Evolutionary conservation across 495 filamentous ascomycete genomes (phyloP), one percentile per base, ranked within the genome.

Genomic region (Letharia columbiana): DNA sequence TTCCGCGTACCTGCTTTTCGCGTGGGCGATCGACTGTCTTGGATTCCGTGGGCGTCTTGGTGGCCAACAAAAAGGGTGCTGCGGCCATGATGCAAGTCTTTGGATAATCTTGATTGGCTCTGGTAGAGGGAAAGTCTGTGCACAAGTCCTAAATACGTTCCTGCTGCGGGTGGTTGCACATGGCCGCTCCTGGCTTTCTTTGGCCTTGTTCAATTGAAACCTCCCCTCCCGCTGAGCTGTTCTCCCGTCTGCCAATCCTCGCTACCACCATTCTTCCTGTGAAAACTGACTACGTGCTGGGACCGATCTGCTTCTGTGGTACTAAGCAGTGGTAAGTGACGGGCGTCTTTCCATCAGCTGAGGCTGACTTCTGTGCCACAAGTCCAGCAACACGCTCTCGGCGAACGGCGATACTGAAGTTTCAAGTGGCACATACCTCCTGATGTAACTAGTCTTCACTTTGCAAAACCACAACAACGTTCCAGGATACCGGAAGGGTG

Each of bases 1-100:
- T 35, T 28, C 23, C 58, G 64, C 58, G 64, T 66, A 66, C 64
- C 64, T 66, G 64, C 64, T 52, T 66, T 28, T 41, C 40, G 57
- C n/a, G 57, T 66, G 64, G 64, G 57, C 42, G 58, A 39, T 12
- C 37, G 12, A 37, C 28, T 6, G 9, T 59, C 54, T 35, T 33
- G 31, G 37, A 4, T 6, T 20, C 13, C 28, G 6, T 12, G 13
- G 33, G 17, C 28, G 31, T 45, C 52, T 64, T 47, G 18, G 20
- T 3, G 20, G 41, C 44, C 45, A 44, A 13, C 35, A 12, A 44
- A 39, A 58, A 41, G 40, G 28, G 35, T 37, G 54, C 54, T 37
- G 31, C 52, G 52, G 52, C 52, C 31, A 56, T 52, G 10, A 37
- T 57, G 31, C 54, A 37, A 57, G 33, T 8, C 8, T 37, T 12